Base-by-base conservation (phyloP, 176 grass and related monocot genomes). In the Zizania latifolia region DNA sequence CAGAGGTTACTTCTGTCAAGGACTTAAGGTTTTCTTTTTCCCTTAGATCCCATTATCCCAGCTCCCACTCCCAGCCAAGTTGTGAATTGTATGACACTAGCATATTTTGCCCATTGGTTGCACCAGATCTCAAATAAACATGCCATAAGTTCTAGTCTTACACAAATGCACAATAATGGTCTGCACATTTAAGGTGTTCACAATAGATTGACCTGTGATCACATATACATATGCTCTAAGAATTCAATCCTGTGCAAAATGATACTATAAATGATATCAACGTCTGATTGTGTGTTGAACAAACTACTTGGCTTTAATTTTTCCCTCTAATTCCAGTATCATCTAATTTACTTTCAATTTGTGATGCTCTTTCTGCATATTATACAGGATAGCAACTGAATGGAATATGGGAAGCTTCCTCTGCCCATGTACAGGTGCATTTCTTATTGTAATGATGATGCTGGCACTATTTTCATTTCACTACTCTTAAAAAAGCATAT, bases 381-480 rank as follows among this genome's bases (percentile, higher is more conserved):
- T 72, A 46, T 69, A 19, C 81, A 93, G 84, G 62, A n/a, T 87
- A 72, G 23, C 63, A 65, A 71, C 84, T 86, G 78, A 84, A 48
- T 98, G 94, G 94, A 81, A 65, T 48, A 67, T 98, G 36, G 86
- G 67, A 65, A 94, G 82, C 90, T 83, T 78, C 17, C 81, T 94
- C 45, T 94, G 91, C 75, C 94, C 94, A 39, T 98, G 91, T 85
- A 81, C 66, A 68, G 91, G 94, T 98, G 33, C 35, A 74, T 74
- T 50, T 82, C 38, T 61, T 12, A 14, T 2, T 66, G n/a, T 40
- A 4, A 8, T 68, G 23, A 61, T 14, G 29, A 48, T 55, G 31
- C 6, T 31, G 45, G 3, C 24, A 28, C 2, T 51, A 71, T 81
- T 13, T 76, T 72, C 62, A 51, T 76, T 72, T 46, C 41, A 75